Evolutionary conservation across 176 grass and related monocot species (phyloP).

Genomic region (Musa itinerans): DNA sequence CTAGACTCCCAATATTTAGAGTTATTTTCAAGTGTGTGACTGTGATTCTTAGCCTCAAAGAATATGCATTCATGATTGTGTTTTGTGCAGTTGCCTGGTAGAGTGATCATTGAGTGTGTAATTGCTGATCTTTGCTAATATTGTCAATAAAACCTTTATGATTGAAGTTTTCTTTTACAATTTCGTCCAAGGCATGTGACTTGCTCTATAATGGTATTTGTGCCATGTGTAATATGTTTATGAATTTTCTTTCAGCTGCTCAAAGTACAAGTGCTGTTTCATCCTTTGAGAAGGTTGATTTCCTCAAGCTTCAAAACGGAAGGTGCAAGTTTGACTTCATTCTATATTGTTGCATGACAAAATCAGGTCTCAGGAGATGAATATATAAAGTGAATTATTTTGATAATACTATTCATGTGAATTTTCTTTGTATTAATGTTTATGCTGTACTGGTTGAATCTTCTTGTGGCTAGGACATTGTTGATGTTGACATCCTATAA

Average conservation of each 20-base stretch:
- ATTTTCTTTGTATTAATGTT: not conserved
- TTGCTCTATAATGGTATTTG: not conserved
- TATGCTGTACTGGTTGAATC: not conserved
- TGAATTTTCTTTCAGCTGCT: constrained; percentile 49
- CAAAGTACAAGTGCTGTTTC: constrained; percentile 40
- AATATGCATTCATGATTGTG: not conserved
- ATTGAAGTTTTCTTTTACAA: not conserved
- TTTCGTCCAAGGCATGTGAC: not conserved
- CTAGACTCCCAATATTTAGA: constrained; percentile 54
- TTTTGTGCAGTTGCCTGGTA: not conserved
- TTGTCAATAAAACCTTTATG: not conserved
- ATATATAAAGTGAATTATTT: not conserved
- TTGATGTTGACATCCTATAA: not conserved
- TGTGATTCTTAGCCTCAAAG: not conserved
- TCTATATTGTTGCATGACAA: not conserved
- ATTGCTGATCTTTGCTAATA: not conserved
- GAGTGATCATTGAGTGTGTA: not conserved
- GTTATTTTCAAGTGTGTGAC: constrained; percentile 30
- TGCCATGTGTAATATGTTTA: constrained; percentile 14
- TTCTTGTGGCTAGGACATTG: not conserved
- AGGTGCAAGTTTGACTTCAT: constrained; percentile 43
- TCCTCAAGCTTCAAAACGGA: constrained; percentile 97
- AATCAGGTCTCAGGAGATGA: not conserved
- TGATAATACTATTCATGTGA: not conserved
- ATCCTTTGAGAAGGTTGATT: constrained; percentile 68